phyloP scores from a whole-genome alignment of 306 rosid species.

The Dryas drummondii region DNA sequence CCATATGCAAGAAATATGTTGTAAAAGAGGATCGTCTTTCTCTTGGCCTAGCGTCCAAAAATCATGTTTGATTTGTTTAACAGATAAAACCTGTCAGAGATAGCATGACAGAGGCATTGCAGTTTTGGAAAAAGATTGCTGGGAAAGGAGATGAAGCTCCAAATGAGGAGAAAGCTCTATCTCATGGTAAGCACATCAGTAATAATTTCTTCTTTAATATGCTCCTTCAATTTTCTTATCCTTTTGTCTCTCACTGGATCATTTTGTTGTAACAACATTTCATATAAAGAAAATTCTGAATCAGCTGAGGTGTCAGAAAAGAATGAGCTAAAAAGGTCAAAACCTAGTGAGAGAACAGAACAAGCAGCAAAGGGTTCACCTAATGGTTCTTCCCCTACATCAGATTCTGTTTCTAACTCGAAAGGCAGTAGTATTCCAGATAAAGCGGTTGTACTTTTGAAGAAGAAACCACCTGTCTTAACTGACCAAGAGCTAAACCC shows the following conservation, averaged over 20 bases:
- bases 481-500: constrained; percentile 81
- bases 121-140: constrained; percentile 74
- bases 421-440: constrained; percentile 62
- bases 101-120: constrained; percentile 89
- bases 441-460: constrained; percentile 81
- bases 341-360: constrained; percentile 48
- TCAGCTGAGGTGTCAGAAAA: constrained; percentile 43
- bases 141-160: constrained; percentile 71
- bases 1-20: neutral
- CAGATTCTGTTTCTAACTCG: constrained; percentile 49
- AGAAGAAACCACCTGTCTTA: constrained; percentile 82
- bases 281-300: constrained; percentile 52
- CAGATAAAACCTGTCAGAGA: constrained; percentile 97
- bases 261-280: constrained; percentile 21
- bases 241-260: constrained; percentile 25
- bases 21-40: neutral
- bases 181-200: constrained; percentile 46
- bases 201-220: constrained; percentile 19
- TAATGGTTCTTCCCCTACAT: constrained; percentile 46
- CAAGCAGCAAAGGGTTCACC: constrained; percentile 51
- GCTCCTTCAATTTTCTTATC: constrained; percentile 1
- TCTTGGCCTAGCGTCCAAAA: neutral
- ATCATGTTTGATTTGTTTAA: constrained; percentile 24
- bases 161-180: constrained; percentile 48
- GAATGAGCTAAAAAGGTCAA: constrained; percentile 42